Evolutionary conservation across 768 basidiomycete species (phyloP).

Genomic region (Tricholoma hemisulphureum): DNA sequence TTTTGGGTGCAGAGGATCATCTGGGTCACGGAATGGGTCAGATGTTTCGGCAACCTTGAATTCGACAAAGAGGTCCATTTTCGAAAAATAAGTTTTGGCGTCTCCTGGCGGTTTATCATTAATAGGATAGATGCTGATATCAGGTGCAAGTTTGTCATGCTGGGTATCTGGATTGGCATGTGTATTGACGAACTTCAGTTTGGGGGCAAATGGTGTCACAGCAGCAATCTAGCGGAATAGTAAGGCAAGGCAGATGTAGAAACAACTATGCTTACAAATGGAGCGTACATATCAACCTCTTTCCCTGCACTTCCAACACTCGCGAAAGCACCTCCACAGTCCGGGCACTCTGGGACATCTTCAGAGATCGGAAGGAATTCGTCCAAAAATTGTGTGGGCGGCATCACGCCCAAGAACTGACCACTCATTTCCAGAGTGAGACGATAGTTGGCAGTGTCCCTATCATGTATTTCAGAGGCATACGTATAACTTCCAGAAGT

Average conservation of each 20-base stretch:
- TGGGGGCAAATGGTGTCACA: background rate
- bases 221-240: background rate
- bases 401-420: slow-evolving; percentile 15
- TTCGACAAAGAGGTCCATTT: too few species aligned
- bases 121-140: background rate
- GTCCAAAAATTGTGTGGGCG: background rate
- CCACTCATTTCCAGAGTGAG: background rate
- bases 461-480: background rate
- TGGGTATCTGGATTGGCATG: background rate
- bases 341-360: background rate
- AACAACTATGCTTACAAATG: background rate
- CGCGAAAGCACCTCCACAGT: background rate
- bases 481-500: background rate
- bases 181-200: background rate
- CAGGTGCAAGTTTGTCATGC: background rate
- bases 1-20: too few species aligned
- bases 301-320: background rate
- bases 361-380: too few species aligned
- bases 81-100: too few species aligned
- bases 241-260: too few species aligned
- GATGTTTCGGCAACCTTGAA: too few species aligned
- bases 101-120: background rate
- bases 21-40: too few species aligned
- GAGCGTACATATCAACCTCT: background rate
- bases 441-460: slow-evolving; percentile 22